Base-by-base conservation (phyloP, 495 filamentous ascomycete genomes). In the Penicillium lividum region DNA sequence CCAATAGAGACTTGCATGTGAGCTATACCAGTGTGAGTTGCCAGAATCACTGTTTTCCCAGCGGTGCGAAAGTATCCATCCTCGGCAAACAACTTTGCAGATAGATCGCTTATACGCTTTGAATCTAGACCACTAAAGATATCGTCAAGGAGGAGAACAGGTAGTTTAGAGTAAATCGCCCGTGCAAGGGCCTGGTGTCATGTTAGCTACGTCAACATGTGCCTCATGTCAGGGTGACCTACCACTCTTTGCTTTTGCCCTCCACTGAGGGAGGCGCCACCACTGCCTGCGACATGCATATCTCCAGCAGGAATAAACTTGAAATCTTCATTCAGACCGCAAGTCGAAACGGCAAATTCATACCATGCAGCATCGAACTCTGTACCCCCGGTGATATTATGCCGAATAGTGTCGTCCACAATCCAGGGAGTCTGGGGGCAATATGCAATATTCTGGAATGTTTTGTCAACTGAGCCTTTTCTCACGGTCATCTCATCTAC, bases 231-330 rank as follows among this genome's bases (percentile, higher is more conserved):
- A 46, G 13, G 25, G 25, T 15, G 6, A 27, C 43, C 8, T 46
- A 46, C 43, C 7, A 46, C 27, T n/a, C 47, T 27, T 28, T 50
- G 47, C n/a, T 50, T 50, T 50, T 50, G 47, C 2, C 47, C 47
- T 4, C 47, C 47, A 18, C 47, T 50, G 4, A 50, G n/a, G n/a
- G 47, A 4, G 6, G 31, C 30, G 2, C 47, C 47, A 33, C 27
- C 9, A 28, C 47, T 50, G 30, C 47, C 47, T 5, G 11, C 15
- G 3, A 2, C 31, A 28, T n/a, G 18, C 7, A 31, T 33, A n/a
- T 33, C 30, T 2, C 47, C 47, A 7, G 15, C 3, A 9, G 47
- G 47, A 8, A 50, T 30, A 7, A 7, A 36, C 13, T 33, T 3
- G n/a, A 50, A 11, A 7, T 50, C 47, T 5, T n/a, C 28, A 4